Conservation (phyloP, 768 basidiomycete genomes). For the Pleurotus ostreatus region DNA sequence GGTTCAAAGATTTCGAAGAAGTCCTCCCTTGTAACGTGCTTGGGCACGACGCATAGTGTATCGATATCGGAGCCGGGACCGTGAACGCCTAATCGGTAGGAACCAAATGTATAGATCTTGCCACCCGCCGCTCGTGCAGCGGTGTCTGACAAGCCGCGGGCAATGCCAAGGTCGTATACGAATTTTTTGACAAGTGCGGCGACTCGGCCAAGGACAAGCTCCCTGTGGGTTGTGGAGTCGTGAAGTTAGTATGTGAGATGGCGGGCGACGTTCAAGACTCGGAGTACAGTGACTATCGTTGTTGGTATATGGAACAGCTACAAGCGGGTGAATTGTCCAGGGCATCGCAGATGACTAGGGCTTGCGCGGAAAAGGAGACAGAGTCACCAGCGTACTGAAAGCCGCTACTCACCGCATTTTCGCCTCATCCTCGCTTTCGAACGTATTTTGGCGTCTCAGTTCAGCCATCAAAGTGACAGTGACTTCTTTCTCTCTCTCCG, state of each 20-base stretch:
- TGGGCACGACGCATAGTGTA: slow-evolving; percentile 96
- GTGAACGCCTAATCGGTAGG: slow-evolving; percentile 96
- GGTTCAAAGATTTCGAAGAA: slow-evolving; percentile 90
- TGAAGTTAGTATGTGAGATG: background rate
- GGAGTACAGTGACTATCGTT: background rate
- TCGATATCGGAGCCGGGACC: slow-evolving; percentile 96
- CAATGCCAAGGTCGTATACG: slow-evolving; percentile 76
- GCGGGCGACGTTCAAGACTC: background rate
- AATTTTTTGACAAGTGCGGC: slow-evolving; percentile 90
- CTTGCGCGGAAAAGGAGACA: background rate
- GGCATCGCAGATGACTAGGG: background rate
- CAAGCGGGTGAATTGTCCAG: background rate
- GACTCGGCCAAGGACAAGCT: slow-evolving; percentile 88
- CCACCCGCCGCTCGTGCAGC: slow-evolving; percentile 90
- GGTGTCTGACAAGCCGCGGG: slow-evolving; percentile 80
- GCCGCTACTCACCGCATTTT: slow-evolving; percentile 72
- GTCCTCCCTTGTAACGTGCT: slow-evolving; percentile 93
- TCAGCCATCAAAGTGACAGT: slow-evolving; percentile 88
- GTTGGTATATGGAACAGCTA: background rate
- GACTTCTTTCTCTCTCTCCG: slow-evolving; percentile 75
- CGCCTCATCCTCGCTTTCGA: slow-evolving; percentile 87
- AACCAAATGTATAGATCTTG: slow-evolving; percentile 99
- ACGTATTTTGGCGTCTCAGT: slow-evolving; percentile 77
- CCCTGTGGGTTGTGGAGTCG: slow-evolving; percentile 45
- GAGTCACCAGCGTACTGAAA: background rate